These are phyloP conservation scores for Camelina neglecta DNA, from an alignment of 345 rosid genomes.

Conservation along the genomic window DNA sequence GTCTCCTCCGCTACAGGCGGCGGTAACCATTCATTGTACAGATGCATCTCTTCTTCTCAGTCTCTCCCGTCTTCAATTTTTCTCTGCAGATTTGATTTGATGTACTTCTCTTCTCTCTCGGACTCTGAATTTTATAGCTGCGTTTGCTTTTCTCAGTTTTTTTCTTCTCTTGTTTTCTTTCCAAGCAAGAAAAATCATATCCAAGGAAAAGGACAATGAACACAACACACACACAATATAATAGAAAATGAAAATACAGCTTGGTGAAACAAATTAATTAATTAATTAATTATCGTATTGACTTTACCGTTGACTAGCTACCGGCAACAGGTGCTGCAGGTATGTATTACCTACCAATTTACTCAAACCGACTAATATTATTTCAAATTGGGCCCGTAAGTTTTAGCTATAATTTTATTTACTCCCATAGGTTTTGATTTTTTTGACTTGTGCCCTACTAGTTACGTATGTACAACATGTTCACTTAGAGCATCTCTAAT, in stretches of 20 bases:
- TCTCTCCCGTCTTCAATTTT: constrained; percentile 29
- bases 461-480: too few species aligned
- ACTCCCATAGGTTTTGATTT: neutral
- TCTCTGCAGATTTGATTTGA: neutral
- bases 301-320: constrained; percentile 42
- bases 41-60: constrained; percentile 67
- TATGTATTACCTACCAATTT: neutral
- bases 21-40: constrained; percentile 95
- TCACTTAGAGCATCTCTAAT: too few species aligned
- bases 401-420: neutral
- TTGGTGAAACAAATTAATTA: neutral
- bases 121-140: constrained; percentile 36
- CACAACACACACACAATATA: neutral
- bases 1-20: constrained; percentile 91
- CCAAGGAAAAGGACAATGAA: constrained; percentile 27
- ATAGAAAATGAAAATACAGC: constrained; percentile 29
- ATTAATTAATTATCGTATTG: constrained; percentile 22
- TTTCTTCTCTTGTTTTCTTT: constrained; percentile 47
- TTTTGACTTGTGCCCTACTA: neutral
- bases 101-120: neutral
- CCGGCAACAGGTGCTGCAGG: constrained; percentile 44
- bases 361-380: constrained; percentile 33
- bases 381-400: neutral
- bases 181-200: constrained; percentile 50
- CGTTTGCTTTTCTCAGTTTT: constrained; percentile 22